Evolutionary conservation across 345 rosid genomes (phyloP), one percentile per base, ranked within the genome.

Genomic region (Hibiscus trionum): DNA sequence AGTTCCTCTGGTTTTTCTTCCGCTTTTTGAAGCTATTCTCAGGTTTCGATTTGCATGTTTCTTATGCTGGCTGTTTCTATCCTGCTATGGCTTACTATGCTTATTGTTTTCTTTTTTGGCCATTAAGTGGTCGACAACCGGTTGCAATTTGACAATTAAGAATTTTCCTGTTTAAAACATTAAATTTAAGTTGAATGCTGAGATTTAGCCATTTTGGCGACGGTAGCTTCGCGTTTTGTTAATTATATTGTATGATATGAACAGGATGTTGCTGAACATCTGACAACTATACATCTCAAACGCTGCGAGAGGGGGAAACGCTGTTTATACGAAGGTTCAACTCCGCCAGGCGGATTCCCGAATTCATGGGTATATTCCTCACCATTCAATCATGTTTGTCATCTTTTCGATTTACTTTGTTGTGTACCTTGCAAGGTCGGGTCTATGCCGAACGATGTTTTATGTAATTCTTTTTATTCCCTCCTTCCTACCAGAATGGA

Each of bases 281-380:
- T 93, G 82, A 87, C 98, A 64, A 87, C 94, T 27, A 86, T 88
- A 27, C 56, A 86, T 79, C 94, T 92, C 74, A 88, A 84, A 24
- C 87, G 84, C 26, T 87, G 93, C 72, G 94, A 87, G 70, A 89
- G 93, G 29, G 96, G 96, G 75, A 90, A 90, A 67, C 88, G 89
- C 53, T 90, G 96, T 79, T 76, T 88, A 63, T 90, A 93, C 24
- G 94, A 93, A 74, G 98, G 96, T 70, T 86, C 94, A n/a, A 86
- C 91, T 77, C 90, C 96, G 17, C 90, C 91, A 5, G 90, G 84
- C 11, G 96, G 93, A 74, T 92, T 84, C 74, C 96, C 98, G 37
- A 93, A 88, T 81, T 82, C 96, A 66, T 90, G 93, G 98, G 98
- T 90, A 79, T 72, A 61, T 63, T 49, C 66, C 72, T 62, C 60